Conservation (phyloP, 371 early-diverging fungal species). For the Nosema muscidifuracis region DNA sequence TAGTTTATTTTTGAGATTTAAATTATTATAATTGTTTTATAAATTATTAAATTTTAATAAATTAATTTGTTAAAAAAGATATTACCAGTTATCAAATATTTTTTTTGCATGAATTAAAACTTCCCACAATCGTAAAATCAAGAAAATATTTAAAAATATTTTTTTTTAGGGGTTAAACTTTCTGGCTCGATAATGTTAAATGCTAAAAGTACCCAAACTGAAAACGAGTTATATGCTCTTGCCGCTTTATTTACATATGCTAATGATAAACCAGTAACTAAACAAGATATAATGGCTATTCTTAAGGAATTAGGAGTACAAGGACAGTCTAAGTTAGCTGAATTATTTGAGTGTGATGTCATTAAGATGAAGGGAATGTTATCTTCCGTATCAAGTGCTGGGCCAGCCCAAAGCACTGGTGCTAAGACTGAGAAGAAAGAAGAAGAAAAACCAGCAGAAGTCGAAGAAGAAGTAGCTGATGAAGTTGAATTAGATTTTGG, state of each 20-base stretch:
- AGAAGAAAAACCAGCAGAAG: conserved; percentile 24
- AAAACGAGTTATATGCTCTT: conserved; percentile 51
- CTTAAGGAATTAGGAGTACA: conserved; percentile 42
- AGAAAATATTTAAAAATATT: background rate
- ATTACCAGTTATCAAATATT: too few species aligned
- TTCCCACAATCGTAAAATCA: background rate
- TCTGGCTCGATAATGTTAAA: conserved; percentile 47
- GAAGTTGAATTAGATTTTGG: conserved; percentile 41
- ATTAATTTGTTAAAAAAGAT: too few species aligned
- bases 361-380: conserved; percentile 38
- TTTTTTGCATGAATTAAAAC: too few species aligned
- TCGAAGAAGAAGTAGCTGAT: conserved; percentile 35
- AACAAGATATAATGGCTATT: conserved; percentile 44
- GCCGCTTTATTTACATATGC: conserved; percentile 47
- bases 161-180: background rate
- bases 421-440: background rate
- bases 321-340: conserved; percentile 39
- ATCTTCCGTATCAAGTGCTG: conserved; percentile 3
- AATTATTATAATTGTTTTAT: too few species aligned
- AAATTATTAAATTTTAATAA: too few species aligned
- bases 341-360: conserved; percentile 32
- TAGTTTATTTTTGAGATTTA: too few species aligned
- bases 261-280: conserved; percentile 42
- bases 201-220: conserved; percentile 29
- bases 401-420: background rate